Conservation (phyloP, 768 basidiomycete species). For the Podaxis sp. region DNA sequence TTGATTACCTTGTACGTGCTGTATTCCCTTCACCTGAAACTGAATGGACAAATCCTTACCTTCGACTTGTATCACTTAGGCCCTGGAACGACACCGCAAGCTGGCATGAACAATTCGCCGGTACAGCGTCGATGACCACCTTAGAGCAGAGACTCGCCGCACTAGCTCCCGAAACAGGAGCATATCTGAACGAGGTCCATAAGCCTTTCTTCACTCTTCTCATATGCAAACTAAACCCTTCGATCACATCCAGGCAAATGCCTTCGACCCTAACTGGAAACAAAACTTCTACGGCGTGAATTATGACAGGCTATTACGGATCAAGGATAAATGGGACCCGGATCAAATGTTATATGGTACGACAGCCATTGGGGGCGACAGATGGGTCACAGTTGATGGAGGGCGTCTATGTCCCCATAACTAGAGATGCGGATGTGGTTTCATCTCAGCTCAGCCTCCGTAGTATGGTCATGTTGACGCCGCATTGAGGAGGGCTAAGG, state of each 20-base stretch:
- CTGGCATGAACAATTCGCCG: constrained; percentile 15
- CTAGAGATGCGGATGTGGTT: neutral
- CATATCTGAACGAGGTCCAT: constrained; percentile 20
- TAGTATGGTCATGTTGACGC: neutral
- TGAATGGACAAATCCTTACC: neutral
- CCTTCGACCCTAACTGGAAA: constrained; percentile 20
- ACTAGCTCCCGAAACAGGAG: constrained; percentile 18
- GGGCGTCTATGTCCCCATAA: constrained; percentile 11
- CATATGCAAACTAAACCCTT: too few species aligned
- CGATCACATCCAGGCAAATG: constrained; percentile 15
- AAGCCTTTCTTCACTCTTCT: neutral
- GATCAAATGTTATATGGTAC: constrained; percentile 19
- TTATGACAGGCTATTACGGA: constrained; percentile 15
- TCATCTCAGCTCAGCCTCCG: neutral
- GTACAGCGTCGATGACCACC: constrained; percentile 11
- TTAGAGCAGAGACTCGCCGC: constrained; percentile 11
- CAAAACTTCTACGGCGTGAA: constrained; percentile 18
- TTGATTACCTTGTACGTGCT: constrained; percentile 9
- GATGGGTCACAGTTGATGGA: constrained; percentile 11
- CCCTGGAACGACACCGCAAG: constrained; percentile 18
- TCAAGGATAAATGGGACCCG: constrained; percentile 19
- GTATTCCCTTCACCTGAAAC: neutral
- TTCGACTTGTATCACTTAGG: neutral
- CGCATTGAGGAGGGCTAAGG: neutral
- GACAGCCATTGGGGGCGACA: constrained; percentile 19